These are phyloP conservation scores for Neolecta irregularis DNA, from an alignment of 1,139 yeast species.

Conservation along the genomic window DNA sequence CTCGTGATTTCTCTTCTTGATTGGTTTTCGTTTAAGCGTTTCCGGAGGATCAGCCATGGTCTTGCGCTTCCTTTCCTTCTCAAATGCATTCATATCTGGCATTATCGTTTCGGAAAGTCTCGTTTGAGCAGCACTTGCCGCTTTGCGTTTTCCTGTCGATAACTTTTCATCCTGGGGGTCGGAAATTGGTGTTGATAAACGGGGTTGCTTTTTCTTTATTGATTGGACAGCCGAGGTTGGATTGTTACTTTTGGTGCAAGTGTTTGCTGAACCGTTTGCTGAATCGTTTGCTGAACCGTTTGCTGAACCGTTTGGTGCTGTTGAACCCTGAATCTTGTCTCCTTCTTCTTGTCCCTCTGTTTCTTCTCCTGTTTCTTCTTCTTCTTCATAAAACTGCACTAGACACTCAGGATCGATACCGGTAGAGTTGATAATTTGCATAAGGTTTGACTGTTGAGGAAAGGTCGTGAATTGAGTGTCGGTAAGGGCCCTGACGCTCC, in stretches of 20 bases:
- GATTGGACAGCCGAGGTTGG: no score
- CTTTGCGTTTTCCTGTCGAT: conserved; percentile 12
- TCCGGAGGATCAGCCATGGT: conserved; percentile 1
- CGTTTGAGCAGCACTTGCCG: conserved; percentile 6
- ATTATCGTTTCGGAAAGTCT: conserved; percentile 7
- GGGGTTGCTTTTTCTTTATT: conserved; percentile 43
- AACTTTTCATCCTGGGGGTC: conserved; percentile 25
- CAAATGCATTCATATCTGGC: conserved; percentile 10
- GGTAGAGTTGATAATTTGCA: conserved; percentile 38
- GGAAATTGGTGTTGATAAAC: conserved; percentile 21
- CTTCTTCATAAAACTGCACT: conserved; percentile 27
- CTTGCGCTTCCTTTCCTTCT: conserved; percentile 7
- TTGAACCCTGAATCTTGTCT: not conserved
- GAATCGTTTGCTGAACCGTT: not conserved
- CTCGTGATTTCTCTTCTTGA: conserved; percentile 18
- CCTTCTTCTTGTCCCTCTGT: conserved; percentile 15
- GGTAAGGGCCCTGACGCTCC: conserved; percentile 38
- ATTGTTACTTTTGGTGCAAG: not conserved
- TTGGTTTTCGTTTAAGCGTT: not conserved
- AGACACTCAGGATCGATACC: conserved; percentile 31
- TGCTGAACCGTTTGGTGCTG: conserved; percentile 1
- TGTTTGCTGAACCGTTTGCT: conserved; percentile 2
- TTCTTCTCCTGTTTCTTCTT: conserved; percentile 17
- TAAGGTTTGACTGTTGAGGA: conserved; percentile 30
- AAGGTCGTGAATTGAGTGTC: conserved; percentile 34